phyloP scores from a whole-genome alignment of 192 early-diverging fungal species.

The Entomortierella lignicola region DNA sequence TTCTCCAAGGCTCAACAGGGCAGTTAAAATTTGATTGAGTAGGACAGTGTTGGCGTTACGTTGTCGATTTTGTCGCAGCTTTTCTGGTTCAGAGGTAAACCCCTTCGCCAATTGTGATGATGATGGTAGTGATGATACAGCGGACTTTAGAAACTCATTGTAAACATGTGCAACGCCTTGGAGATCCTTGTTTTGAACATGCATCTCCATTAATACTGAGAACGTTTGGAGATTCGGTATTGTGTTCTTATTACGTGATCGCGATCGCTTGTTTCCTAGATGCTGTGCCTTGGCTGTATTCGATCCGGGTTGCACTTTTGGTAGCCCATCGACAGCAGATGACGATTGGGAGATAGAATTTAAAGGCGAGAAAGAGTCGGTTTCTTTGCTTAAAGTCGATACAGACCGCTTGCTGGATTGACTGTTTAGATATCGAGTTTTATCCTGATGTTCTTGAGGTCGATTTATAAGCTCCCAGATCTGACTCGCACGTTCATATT shows the following conservation, averaged over 20 bases:
- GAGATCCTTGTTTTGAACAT: constrained; percentile 16
- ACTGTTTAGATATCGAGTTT: too few relatives aligned
- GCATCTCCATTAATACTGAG: constrained; percentile 38
- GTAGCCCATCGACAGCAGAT: too few relatives aligned
- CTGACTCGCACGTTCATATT: constrained; percentile 29
- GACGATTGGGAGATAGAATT: too few relatives aligned
- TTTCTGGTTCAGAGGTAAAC: background rate
- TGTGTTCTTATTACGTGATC: background rate
- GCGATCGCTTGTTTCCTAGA: background rate
- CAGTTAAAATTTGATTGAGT: constrained; percentile 35
- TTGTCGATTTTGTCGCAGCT: background rate
- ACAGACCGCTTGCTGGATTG: too few relatives aligned
- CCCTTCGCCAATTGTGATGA: background rate
- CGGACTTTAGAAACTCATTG: constrained; percentile 3
- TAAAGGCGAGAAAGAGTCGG: too few relatives aligned
- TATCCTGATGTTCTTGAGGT: background rate
- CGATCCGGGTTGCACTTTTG: background rate
- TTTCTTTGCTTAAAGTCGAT: too few relatives aligned
- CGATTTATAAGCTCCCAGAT: constrained; percentile 37
- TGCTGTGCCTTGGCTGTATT: background rate
- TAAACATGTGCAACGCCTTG: constrained; percentile 26
- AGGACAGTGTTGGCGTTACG: constrained; percentile 15
- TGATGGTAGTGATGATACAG: background rate
- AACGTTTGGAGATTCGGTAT: constrained; percentile 35
- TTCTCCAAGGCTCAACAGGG: constrained; percentile 30